Base-by-base conservation (phyloP, 192 early-diverging fungal genomes). In the Geranomyces variabilis region DNA sequence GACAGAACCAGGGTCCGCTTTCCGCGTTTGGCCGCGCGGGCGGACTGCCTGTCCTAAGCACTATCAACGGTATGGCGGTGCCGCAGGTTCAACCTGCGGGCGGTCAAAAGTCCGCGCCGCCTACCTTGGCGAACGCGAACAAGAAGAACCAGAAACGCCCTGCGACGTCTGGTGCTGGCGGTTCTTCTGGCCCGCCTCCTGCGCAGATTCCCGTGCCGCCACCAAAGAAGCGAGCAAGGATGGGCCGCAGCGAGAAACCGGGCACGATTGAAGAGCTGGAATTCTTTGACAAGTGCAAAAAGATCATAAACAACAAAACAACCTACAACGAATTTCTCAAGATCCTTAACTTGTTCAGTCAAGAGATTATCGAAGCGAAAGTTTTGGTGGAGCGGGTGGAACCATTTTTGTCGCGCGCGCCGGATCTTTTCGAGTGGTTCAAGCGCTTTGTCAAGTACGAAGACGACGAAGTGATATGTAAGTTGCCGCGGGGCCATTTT, bases 271-370 rank as follows among this genome's bases (percentile, higher is more conserved):
- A 97, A 57, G 97, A 99, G 75, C 81, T 94, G 7, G 92, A 93
- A 36, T 93, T 98, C 70, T 98, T 99, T 84, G 96, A 98, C 64
- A 86, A 90, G 15, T 92, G 93, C 65, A 95, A 94, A 73, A 86
- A 86, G 36, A 83, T 89, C 70, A 93, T 99, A 63, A 88, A 88
- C 1, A 92, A 94, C 82, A 95, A 94, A 58, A 79, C 83, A 17
- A 90, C 91, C 0, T 99, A 97, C 76, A 92, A 92, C 78, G 96
- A 99, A 76, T 99, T 99, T 78, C 83, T 99, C 53, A 98, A 97
- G 77, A 80, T 98, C 1, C 80, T 99, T 24, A 97, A 97, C 61
- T 77, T 98, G 24, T 99, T 93, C 79, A 94, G 89, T 67, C 93
- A 97, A 71, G 93, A 97, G 77, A 90, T 97, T 36, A 84, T 99